Conservation (phyloP, 495 filamentous ascomycete genomes). For the Penicillium lagena region DNA sequence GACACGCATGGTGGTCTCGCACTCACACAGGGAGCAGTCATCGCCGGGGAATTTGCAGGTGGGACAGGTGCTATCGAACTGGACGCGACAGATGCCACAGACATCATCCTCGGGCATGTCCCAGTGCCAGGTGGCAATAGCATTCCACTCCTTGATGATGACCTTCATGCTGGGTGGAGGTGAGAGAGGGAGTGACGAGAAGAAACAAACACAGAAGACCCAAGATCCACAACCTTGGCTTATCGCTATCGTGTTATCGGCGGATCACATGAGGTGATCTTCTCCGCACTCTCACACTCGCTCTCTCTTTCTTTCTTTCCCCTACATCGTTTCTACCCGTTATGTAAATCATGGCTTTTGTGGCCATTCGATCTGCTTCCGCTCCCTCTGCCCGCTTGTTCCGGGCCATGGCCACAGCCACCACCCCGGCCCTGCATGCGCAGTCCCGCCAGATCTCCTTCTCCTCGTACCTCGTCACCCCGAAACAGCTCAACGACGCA, state of each 20-base stretch:
- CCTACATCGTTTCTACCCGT: slow-evolving; percentile 1
- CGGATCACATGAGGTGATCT: neutral
- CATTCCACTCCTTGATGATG: slow-evolving; percentile 85
- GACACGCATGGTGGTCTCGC: neutral
- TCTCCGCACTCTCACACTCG: slow-evolving; percentile 11
- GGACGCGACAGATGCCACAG: slow-evolving; percentile 95
- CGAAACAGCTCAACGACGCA: slow-evolving; percentile 70
- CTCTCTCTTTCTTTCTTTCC: slow-evolving; percentile 1
- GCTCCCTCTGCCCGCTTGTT: slow-evolving; percentile 21
- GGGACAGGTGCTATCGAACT: slow-evolving; percentile 96
- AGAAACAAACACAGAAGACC: slow-evolving; percentile 6
- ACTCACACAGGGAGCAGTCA: slow-evolving; percentile 83
- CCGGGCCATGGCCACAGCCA: slow-evolving; percentile 26
- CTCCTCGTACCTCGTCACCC: slow-evolving; percentile 78
- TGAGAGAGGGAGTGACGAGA: neutral
- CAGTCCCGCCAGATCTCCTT: slow-evolving; percentile 46
- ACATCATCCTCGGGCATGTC: slow-evolving; percentile 97
- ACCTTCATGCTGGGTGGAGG: slow-evolving; percentile 75
- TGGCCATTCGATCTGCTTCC: slow-evolving; percentile 26
- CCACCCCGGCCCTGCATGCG: slow-evolving; percentile 13
- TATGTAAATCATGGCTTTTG: slow-evolving; percentile 30
- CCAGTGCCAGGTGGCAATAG: slow-evolving; percentile 94
- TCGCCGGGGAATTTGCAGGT: slow-evolving; percentile 98
- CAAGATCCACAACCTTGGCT: slow-evolving; percentile 16
- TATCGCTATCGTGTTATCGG: slow-evolving; percentile 24